These are phyloP conservation scores for Eragrostis nindensis DNA, from an alignment of 176 grass and related monocot genomes.

Conservation along the genomic window DNA sequence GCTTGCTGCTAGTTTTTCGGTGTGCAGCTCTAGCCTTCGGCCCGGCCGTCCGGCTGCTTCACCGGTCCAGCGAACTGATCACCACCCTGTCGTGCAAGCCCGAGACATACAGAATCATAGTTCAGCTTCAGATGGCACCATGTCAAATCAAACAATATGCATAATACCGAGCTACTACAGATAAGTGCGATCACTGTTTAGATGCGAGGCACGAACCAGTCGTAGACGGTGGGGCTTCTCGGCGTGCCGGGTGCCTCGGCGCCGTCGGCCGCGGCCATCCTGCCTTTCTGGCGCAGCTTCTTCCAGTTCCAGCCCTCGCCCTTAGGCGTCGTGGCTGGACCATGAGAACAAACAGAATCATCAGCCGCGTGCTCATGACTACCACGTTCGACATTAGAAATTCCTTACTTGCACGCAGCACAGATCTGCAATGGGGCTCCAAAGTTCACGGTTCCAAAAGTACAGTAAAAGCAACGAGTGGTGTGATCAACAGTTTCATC, in stretches of 20 bases:
- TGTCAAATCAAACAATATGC: background rate
- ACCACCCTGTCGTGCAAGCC: constrained; percentile 65
- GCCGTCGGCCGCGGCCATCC: constrained; percentile 46
- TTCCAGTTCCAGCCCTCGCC: constrained; percentile 66
- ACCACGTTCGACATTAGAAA: too few species aligned
- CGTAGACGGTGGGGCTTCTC: constrained; percentile 83
- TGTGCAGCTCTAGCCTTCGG: background rate
- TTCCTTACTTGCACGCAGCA: background rate
- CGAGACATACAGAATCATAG: background rate
- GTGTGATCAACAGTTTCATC: too few species aligned
- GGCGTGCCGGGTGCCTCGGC: constrained; percentile 45
- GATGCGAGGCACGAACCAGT: constrained; percentile 58
- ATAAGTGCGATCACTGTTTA: background rate
- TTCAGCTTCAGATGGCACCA: background rate
- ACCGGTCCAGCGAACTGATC: constrained; percentile 75
- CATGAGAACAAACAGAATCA: too few species aligned
- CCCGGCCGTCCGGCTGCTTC: constrained; percentile 25
- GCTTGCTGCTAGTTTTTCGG: background rate
- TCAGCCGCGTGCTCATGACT: too few species aligned
- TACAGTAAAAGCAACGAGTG: background rate
- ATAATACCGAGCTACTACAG: background rate
- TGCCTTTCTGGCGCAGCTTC: constrained; percentile 57
- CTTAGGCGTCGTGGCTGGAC: constrained; percentile 64
- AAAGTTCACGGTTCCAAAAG: background rate
- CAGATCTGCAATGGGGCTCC: background rate